phyloP scores from a whole-genome alignment of 306 rosid genomes.

The Vicia sativa region DNA sequence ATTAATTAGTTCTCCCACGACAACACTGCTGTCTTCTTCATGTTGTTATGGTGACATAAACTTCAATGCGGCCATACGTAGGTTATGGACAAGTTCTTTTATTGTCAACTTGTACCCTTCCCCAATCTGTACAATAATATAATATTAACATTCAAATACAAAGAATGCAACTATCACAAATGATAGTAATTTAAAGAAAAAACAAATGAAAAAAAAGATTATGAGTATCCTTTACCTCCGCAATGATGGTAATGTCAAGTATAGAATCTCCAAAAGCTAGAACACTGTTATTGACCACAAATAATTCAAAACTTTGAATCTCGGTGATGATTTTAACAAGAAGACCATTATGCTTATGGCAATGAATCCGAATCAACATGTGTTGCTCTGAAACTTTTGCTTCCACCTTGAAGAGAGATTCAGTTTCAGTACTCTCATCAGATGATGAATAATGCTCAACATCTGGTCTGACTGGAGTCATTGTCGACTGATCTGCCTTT shows the following conservation, averaged over 20 bases:
- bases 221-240: conserved; percentile 52
- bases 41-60: neutral
- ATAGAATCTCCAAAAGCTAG: conserved; percentile 44
- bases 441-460: conserved; percentile 51
- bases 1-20: too few relatives aligned
- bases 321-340: conserved; percentile 48
- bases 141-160: too few relatives aligned
- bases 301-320: conserved; percentile 54
- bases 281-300: conserved; percentile 45
- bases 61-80: conserved; percentile 49
- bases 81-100: conserved; percentile 49
- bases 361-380: conserved; percentile 61
- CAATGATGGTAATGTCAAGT: conserved; percentile 57
- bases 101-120: conserved; percentile 51
- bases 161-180: too few relatives aligned
- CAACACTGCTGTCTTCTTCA: neutral
- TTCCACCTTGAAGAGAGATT: conserved; percentile 56
- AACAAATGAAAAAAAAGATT: neutral
- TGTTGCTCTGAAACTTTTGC: conserved; percentile 57
- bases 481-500: conserved; percentile 47
- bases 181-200: too few relatives aligned
- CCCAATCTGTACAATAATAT: conserved; percentile 53
- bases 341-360: conserved; percentile 54
- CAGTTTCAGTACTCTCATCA: conserved; percentile 47
- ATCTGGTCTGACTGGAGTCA: conserved; percentile 48